Evolutionary conservation across 192 early-diverging fungal genomes (phyloP), one percentile per base, ranked within the genome.

Genomic region (Coemansia sp.): DNA sequence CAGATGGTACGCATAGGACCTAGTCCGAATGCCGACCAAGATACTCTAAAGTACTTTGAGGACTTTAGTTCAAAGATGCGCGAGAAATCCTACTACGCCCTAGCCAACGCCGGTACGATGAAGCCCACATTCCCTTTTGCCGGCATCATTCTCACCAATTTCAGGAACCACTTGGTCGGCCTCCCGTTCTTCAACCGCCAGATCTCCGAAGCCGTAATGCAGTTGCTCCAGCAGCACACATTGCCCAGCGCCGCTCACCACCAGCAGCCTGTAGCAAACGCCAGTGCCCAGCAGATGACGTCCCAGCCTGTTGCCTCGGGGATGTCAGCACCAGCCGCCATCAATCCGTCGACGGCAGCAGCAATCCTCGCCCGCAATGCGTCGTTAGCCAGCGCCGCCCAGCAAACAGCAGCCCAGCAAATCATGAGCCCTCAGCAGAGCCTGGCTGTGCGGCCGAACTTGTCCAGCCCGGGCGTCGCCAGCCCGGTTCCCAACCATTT

Each of bases 391-490:
- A 47, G 46, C 29, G 41, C 36, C 27, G 49, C 22, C 0, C 66
- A 36, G 46, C 71, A 2, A 27, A 57, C 59, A 1, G 36, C 63
- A 13, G 75, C 59, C 1, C 78, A 73, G 65, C 74, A 76, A 51
- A 74, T 82, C 12, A 65, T 82, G 72, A 82, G 79, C 38, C 75
- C 79, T 10, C 72, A 66, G 69, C 79, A 82, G 51, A 65, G 62
- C n/a, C 66, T 51, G 42, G 72, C 70, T 0, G 75, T 64, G 29
- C 74, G 75, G 20, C 79, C 79, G 1, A 62, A 46, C 9, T 41
- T 73, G 20, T 59, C 71, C 38, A 82, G 75, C 49, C 79, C 79
- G 1, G 68, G 65, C 11, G 64, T 71, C 20, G 12, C 27, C 52
- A 67, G 60, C 24, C 62, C 66, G 31, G 31, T 52, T 1, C 51